These are phyloP conservation scores for Sclerotiophoma versabilis DNA, from an alignment of 2,329 filamentous ascomycete species.

Conservation along the genomic window DNA sequence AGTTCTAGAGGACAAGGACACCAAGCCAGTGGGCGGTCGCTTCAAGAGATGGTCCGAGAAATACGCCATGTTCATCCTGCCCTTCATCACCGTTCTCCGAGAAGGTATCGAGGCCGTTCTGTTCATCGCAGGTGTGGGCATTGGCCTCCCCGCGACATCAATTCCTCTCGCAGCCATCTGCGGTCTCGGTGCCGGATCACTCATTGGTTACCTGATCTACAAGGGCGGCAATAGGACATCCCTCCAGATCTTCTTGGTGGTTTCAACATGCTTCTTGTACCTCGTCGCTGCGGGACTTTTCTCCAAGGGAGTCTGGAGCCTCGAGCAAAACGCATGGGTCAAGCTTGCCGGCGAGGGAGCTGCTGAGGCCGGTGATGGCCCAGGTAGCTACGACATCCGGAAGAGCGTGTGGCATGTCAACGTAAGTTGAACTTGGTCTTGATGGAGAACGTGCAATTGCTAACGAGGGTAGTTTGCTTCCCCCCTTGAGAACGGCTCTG, in stretches of 20 bases:
- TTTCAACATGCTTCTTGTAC: conserved; percentile 83
- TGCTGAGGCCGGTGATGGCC: conserved; percentile 68
- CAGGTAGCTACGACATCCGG: conserved; percentile 80
- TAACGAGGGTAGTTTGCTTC: conserved; percentile 71
- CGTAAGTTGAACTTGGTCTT: conserved; percentile 54
- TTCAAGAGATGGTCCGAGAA: conserved; percentile 74
- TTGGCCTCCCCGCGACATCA: conserved; percentile 75
- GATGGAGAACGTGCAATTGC: background rate
- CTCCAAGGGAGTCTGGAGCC: conserved; percentile 76
- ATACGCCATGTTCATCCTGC: conserved; percentile 85
- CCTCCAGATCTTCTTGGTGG: conserved; percentile 79
- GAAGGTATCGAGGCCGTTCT: conserved; percentile 88
- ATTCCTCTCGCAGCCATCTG: conserved; percentile 80
- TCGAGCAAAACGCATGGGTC: conserved; percentile 75
- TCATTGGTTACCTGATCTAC: conserved; percentile 79
- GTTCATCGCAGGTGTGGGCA: conserved; percentile 84
- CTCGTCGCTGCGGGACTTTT: conserved; percentile 84
- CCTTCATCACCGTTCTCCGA: conserved; percentile 85
- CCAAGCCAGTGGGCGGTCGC: conserved; percentile 49
- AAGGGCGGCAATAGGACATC: conserved; percentile 71
- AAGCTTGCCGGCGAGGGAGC: conserved; percentile 68
- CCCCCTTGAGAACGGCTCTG: conserved; percentile 73
- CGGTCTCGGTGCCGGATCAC: conserved; percentile 70
- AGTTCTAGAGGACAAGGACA: conserved; percentile 66
- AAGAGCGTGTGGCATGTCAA: conserved; percentile 85